Percentiles rank a stretch among this genome's conserved stretches.
Evolutionary conservation across 2,329 filamentous ascomycete species (phyloP).

Genomic region (Pseudocercospora pini-densiflorae): DNA sequence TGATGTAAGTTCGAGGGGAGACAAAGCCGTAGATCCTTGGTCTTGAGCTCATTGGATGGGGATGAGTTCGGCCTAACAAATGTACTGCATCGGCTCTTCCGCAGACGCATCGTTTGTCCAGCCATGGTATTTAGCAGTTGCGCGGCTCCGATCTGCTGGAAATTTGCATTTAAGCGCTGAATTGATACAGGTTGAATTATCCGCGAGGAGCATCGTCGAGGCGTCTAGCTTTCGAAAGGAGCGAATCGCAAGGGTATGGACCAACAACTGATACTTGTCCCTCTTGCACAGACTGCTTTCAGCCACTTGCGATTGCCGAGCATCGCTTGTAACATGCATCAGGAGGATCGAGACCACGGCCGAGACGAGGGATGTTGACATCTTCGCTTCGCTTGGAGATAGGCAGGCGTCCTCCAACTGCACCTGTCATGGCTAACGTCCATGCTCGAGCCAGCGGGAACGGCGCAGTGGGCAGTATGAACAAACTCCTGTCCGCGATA

Average conservation of each 20-base stretch:
- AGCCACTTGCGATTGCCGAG: not conserved
- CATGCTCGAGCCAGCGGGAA: not conserved
- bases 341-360: not conserved
- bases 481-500: no score
- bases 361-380: not conserved
- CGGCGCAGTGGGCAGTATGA: no score
- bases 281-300: not conserved
- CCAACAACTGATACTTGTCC: not conserved
- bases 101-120: not conserved
- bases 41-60: not conserved
- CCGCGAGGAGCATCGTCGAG: not conserved
- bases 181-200: not conserved
- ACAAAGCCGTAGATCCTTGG: not conserved
- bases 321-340: not conserved
- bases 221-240: not conserved
- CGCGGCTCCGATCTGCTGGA: not conserved
- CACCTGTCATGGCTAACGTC: no score
- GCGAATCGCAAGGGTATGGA: not conserved
- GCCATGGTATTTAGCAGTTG: not conserved
- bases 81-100: not conserved
- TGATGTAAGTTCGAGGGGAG: not conserved
- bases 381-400: not conserved
- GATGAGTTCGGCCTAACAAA: not conserved
- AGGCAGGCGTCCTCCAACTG: no score
- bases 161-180: not conserved